Percentiles rank a stretch among this genome's conserved stretches.
phyloP scores from a whole-genome alignment of 2,329 filamentous ascomycete species.

The Diaporthe vexans region DNA sequence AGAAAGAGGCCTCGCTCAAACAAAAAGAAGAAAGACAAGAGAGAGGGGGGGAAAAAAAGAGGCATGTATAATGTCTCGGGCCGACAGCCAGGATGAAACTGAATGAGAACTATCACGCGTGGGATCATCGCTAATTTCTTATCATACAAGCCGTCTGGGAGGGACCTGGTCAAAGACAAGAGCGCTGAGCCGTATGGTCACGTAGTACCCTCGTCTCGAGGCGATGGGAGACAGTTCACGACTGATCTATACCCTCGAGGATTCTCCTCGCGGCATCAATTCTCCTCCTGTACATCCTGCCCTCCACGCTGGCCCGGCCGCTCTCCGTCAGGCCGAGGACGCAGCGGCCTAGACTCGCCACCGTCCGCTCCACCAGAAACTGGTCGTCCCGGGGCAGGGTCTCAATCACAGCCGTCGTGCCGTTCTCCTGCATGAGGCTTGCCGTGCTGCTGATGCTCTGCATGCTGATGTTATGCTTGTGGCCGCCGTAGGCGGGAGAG shows the following conservation, averaged over 20 bases:
- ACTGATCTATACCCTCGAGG: slow-evolving; percentile 75
- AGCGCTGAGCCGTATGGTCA: not conserved
- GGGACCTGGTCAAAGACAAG: not conserved
- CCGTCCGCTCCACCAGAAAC: slow-evolving; percentile 70
- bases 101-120: not conserved
- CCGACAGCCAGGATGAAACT: slow-evolving; percentile 1
- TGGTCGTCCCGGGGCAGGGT: slow-evolving; percentile 69
- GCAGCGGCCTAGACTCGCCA: slow-evolving; percentile 72
- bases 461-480: slow-evolving; percentile 44
- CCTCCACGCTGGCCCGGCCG: slow-evolving; percentile 68
- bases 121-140: not conserved
- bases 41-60: not conserved
- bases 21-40: not conserved
- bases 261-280: slow-evolving; percentile 82
- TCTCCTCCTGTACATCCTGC: slow-evolving; percentile 75
- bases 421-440: slow-evolving; percentile 42
- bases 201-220: not conserved
- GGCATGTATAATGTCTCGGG: not conserved
- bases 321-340: slow-evolving; percentile 71
- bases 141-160: not conserved
- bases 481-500: slow-evolving; percentile 8
- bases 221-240: not conserved
- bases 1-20: not conserved
- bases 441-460: slow-evolving; percentile 38
- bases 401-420: slow-evolving; percentile 57